Conservation (phyloP, 1,284 basidiomycete species). For the Ceratobasidium sp. region DNA sequence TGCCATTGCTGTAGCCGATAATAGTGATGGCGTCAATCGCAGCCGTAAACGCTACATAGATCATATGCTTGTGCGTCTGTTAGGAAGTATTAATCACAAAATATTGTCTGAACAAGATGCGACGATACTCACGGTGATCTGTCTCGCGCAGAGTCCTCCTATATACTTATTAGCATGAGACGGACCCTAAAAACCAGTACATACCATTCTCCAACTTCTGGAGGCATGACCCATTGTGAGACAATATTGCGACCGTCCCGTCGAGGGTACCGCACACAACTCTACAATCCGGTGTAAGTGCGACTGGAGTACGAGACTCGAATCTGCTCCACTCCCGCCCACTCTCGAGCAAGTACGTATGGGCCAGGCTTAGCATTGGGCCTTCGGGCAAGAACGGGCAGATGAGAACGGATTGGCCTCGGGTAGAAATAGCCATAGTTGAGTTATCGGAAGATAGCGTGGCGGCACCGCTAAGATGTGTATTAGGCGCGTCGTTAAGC, state of each 20-base stretch:
- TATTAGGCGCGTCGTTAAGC: too few species aligned
- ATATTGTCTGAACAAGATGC: too few species aligned
- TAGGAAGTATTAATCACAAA: too few species aligned
- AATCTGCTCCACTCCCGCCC: neutral
- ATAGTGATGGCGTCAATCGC: too few species aligned
- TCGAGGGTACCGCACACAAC: neutral
- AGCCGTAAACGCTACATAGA: neutral
- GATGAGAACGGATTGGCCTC: neutral
- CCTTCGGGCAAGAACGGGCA: neutral
- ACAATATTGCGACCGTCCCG: neutral
- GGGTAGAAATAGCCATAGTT: neutral
- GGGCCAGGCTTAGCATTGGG: neutral
- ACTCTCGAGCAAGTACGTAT: neutral
- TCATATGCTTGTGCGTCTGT: neutral
- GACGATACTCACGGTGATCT: neutral
- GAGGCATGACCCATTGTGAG: neutral
- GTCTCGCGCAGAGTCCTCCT: neutral
- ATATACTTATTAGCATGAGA: too few species aligned
- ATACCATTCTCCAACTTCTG: neutral
- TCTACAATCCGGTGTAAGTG: neutral
- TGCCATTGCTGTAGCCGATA: too few species aligned
- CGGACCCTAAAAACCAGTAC: too few species aligned
- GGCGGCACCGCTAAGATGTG: neutral
- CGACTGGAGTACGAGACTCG: neutral
- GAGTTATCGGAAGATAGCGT: neutral